Conservation (phyloP, 306 rosid genomes). For the Vicia sativa region DNA sequence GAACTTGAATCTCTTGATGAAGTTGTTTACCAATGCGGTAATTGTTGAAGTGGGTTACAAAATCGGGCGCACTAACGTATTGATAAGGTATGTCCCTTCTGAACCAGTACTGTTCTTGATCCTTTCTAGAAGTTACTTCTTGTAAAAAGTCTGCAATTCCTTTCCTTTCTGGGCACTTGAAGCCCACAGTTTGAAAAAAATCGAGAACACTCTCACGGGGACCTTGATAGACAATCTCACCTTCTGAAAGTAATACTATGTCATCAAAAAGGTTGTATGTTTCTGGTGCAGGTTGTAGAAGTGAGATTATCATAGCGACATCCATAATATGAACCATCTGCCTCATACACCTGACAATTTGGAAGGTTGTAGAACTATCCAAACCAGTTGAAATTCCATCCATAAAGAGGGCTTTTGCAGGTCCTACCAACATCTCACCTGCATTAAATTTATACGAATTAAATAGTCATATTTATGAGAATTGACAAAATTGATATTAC, state of each 20-base stretch:
- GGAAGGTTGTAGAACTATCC: slow-evolving; percentile 74
- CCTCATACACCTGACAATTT: slow-evolving; percentile 62
- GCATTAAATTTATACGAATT: slow-evolving; percentile 24
- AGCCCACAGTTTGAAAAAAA: slow-evolving; percentile 57
- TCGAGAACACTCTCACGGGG: slow-evolving; percentile 50
- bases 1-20: slow-evolving; percentile 42
- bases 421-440: slow-evolving; percentile 80
- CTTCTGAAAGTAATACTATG: slow-evolving; percentile 67
- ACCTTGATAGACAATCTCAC: slow-evolving; percentile 73
- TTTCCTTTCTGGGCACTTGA: slow-evolving; percentile 72
- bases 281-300: slow-evolving; percentile 79
- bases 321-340: slow-evolving; percentile 74
- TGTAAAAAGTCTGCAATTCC: slow-evolving; percentile 75
- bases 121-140: slow-evolving; percentile 74
- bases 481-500: neutral
- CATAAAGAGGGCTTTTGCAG: slow-evolving; percentile 70
- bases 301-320: slow-evolving; percentile 67
- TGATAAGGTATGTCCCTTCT: slow-evolving; percentile 52
- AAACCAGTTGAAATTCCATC: slow-evolving; percentile 83
- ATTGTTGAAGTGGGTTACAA: slow-evolving; percentile 46
- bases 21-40: slow-evolving; percentile 47
- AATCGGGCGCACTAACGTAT: slow-evolving; percentile 53
- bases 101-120: slow-evolving; percentile 73
- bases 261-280: slow-evolving; percentile 67
- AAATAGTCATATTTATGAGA: neutral